Evolutionary conservation across 2,329 filamentous ascomycete species (phyloP).

Genomic region (Amylocarpus encephaloides): DNA sequence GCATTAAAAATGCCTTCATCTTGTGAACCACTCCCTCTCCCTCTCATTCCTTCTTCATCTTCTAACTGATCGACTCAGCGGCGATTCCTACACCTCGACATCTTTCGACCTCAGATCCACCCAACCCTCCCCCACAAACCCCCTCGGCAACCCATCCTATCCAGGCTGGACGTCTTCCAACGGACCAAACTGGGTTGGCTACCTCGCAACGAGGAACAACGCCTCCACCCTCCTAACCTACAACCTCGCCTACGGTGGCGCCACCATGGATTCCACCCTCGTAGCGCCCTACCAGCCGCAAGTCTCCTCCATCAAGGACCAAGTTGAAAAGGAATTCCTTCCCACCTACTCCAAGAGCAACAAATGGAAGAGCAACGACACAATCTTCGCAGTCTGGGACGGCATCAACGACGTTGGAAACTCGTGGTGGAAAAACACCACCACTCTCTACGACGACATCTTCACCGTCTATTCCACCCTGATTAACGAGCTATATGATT

Average conservation of each 20-base stretch:
- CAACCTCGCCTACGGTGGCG: slow-evolving; percentile 44
- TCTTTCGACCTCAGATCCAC: slow-evolving; percentile 33
- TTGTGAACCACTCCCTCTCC: slow-evolving; percentile 31
- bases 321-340: slow-evolving; percentile 37
- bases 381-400: slow-evolving; percentile 37
- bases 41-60: not conserved
- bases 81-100: slow-evolving; percentile 37
- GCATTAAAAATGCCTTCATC: slow-evolving; percentile 37
- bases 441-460: slow-evolving; percentile 34
- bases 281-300: slow-evolving; percentile 33
- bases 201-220: slow-evolving; percentile 40
- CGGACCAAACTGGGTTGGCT: slow-evolving; percentile 52
- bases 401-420: slow-evolving; percentile 52
- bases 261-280: slow-evolving; percentile 35
- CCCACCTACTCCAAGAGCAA: slow-evolving; percentile 34
- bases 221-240: slow-evolving; percentile 41
- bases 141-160: slow-evolving; percentile 36
- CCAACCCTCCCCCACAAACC: slow-evolving; percentile 33
- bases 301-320: slow-evolving; percentile 34
- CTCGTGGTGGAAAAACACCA: slow-evolving; percentile 35
- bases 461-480: slow-evolving; percentile 39
- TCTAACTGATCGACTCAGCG: slow-evolving; percentile 23
- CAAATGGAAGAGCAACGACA: slow-evolving; percentile 19
- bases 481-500: slow-evolving; percentile 41
- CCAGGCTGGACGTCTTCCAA: slow-evolving; percentile 37